Conservation (phyloP, 495 filamentous ascomycete genomes). For the Cairneyella variabilis region DNA sequence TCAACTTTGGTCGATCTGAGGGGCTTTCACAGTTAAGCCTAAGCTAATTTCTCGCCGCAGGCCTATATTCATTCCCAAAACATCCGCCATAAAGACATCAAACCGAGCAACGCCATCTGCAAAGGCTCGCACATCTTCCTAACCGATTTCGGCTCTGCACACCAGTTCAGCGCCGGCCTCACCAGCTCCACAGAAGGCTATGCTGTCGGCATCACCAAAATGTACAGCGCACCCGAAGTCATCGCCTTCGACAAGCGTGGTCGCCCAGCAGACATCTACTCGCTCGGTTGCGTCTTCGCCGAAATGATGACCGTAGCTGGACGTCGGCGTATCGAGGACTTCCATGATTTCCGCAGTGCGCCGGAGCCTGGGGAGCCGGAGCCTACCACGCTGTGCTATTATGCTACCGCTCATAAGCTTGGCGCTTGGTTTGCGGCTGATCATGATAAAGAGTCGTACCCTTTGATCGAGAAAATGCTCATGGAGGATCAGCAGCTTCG, state of each 20-base stretch:
- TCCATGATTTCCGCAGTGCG: constrained; percentile 6
- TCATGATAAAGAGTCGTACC: not conserved
- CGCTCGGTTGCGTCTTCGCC: constrained; percentile 38
- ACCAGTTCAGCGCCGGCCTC: too few relatives aligned
- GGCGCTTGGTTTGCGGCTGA: constrained; percentile 1
- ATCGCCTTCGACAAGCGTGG: constrained; percentile 22
- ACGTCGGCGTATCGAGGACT: constrained; percentile 8
- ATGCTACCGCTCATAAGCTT: constrained; percentile 10
- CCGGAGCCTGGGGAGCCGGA: constrained; percentile 4
- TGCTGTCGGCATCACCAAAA: not conserved
- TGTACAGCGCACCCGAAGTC: constrained; percentile 34
- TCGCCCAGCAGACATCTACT: constrained; percentile 35
- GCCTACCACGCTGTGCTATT: not conserved
- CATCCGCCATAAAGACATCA: too few relatives aligned
- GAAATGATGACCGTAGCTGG: constrained; percentile 35
- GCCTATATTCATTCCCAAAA: constrained; percentile 32
- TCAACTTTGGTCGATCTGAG: too few relatives aligned
- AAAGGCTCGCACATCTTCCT: too few relatives aligned
- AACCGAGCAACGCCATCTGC: too few relatives aligned
- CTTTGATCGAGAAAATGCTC: not conserved
- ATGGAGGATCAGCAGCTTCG: constrained; percentile 1
- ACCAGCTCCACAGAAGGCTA: constrained; percentile 2
- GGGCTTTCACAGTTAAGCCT: constrained; percentile 29
- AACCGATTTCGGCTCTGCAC: too few relatives aligned
- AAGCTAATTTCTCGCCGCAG: constrained; percentile 15